Conservation (phyloP, 2,329 filamentous ascomycete species). For the Neoascochyta sp. region DNA sequence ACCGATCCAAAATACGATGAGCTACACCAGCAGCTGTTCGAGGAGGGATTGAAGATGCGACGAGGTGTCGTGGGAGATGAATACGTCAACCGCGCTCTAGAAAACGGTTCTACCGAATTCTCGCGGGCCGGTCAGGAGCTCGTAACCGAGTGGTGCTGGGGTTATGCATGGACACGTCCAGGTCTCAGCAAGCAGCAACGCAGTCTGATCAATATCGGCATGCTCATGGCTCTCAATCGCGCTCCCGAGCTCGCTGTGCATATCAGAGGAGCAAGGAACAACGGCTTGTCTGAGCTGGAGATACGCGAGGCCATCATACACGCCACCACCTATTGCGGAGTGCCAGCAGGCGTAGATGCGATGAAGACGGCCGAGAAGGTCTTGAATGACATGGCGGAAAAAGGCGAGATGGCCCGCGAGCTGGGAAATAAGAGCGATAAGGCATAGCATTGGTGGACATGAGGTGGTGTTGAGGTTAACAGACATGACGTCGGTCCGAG, state of each 20-base stretch:
- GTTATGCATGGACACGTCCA: conserved; percentile 60
- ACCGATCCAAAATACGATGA: conserved; percentile 42
- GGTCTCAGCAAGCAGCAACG: conserved; percentile 60
- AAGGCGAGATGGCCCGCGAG: conserved; percentile 40
- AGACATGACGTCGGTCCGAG: too few relatives aligned
- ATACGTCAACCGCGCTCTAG: conserved; percentile 57
- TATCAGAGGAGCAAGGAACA: conserved; percentile 60
- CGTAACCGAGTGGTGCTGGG: conserved; percentile 63
- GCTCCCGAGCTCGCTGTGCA: conserved; percentile 59
- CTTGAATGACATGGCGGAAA: conserved; percentile 51
- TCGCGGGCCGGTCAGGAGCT: conserved; percentile 59
- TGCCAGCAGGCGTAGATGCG: conserved; percentile 54
- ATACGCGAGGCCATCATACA: conserved; percentile 58
- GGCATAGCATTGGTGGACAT: too few relatives aligned
- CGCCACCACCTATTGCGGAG: conserved; percentile 52
- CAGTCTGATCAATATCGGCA: conserved; percentile 61
- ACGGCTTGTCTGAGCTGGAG: conserved; percentile 59
- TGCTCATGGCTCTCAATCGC: conserved; percentile 61
- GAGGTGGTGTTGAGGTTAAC: too few relatives aligned
- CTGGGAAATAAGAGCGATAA: conserved; percentile 29
- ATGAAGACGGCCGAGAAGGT: conserved; percentile 52
- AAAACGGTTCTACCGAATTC: conserved; percentile 58
- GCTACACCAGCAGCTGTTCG: conserved; percentile 55
- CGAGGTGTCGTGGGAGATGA: conserved; percentile 58
- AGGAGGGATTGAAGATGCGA: conserved; percentile 59